Base-by-base conservation (phyloP, 495 filamentous ascomycete genomes). In the Hypoxylon fuscum region DNA sequence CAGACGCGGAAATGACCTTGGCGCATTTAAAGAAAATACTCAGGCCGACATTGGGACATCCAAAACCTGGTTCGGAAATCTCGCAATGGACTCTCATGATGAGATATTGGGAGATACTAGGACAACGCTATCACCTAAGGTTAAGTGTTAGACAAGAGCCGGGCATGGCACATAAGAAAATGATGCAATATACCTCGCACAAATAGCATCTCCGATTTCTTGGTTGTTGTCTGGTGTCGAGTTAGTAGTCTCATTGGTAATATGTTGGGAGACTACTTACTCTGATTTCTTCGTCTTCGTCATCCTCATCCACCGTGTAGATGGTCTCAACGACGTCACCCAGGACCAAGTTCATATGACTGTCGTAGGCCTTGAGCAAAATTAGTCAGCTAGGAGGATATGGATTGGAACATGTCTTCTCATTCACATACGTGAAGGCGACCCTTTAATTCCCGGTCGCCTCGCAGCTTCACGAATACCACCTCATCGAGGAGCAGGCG, bases 161-260 rank as follows among this genome's bases (percentile, higher is more conserved):
- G 9, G 54, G 18, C 3, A 14, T 34, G 35, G 22, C 25, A 31
- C 38, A 7, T 17, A 22, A 22, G 9, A 22, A 37, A 38, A 41
- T 21, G 27, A 27, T 27, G 22, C 10, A 1, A 77, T 84, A 50
- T 74, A 96, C 94, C 95, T 89, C 95, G 81, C 21, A 98, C 95
- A 70, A 99, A 99, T n/a, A 99, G 78, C 95, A 98, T 99, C 72
- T 98, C 96, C 37, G 92, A 93, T 69, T 97, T 94, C 77, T 96
- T 96, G 75, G 92, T 95, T 53, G 93, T 87, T 9, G 92, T 96
- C 93, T 97, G 43, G 41, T 22, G 34, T 10, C 25, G 12, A 5
- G 23, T 74, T 34, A 71, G 64, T 17, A 38, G 23, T 14, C 21
- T 18, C 3, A 4, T 18, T 12, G 23, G n/a, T 9, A 8, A 44